Percentiles rank a stretch among this genome's conserved stretches.
These are phyloP conservation scores for Tuctoria greenei DNA, from an alignment of 176 grass and related monocot genomes.

Conservation along the genomic window DNA sequence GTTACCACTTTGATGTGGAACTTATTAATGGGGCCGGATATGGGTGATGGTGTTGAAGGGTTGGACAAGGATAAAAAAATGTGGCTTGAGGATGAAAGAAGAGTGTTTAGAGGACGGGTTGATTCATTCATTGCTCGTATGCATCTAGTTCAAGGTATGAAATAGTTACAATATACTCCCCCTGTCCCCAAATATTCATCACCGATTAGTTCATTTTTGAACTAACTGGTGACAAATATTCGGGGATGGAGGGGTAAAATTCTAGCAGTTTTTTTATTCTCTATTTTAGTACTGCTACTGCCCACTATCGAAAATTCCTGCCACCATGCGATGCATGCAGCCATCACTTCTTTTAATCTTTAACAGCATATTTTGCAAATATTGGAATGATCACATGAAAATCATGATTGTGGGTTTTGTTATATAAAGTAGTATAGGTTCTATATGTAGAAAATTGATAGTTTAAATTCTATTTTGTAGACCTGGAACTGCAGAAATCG, in stretches of 20 bases:
- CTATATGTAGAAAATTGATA: constrained; percentile 5
- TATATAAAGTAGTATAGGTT: constrained; percentile 4
- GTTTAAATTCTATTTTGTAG: background rate
- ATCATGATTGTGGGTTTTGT: background rate
- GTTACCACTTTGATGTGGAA: constrained; percentile 81
- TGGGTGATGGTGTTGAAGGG: constrained; percentile 39
- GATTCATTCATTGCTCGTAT: constrained; percentile 92
- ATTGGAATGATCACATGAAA: constrained; percentile 12
- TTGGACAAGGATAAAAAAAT: constrained; percentile 68
- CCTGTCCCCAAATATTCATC: no score
- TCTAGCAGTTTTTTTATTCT: constrained; percentile 32
- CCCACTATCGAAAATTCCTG: background rate
- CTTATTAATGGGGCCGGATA: constrained; percentile 69
- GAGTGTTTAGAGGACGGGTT: constrained; percentile 64
- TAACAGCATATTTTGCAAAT: constrained; percentile 21
- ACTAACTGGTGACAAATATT: no score
- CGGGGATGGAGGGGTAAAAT: constrained; percentile 5
- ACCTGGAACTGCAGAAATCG: background rate
- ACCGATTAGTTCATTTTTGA: no score
- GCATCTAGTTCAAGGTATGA: constrained; percentile 97
- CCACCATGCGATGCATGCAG: background rate
- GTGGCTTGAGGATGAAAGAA: constrained; percentile 80
- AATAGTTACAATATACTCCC: constrained; percentile 24
- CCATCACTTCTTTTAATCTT: background rate
- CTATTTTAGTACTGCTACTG: background rate